Evolutionary conservation across 306 rosid genomes (phyloP), one percentile per base, ranked within the genome.

Genomic region (Medicago lupulina): DNA sequence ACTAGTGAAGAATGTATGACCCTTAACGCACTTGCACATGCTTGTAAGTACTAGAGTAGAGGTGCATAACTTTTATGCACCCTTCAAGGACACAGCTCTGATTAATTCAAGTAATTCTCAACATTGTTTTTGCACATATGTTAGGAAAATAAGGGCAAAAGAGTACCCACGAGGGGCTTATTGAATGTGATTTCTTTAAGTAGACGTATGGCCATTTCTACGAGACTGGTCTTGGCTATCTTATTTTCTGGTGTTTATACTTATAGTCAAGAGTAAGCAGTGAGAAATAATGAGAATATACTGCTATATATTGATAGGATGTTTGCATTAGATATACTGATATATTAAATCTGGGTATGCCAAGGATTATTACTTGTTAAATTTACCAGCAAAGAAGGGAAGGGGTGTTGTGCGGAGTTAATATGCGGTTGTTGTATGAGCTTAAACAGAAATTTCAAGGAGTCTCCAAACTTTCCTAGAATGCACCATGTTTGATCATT

Each of bases 241-340:
- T 69, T 43, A 58, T 77, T 59, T 49, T 43, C 53, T 58, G 70
- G 13, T 36, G 34, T 47, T 25, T 41, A 57, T 8, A 9, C 70
- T 58, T 68, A 62, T 46, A 67, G 62, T 59, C 51, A 41, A 34
- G 14, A 8, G 46, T 28, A 77, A 68, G 76, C 40, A 46, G 51
- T 17, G 67, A 69, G 31, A 46, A 18, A 51, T 77, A 47, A 59
- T 59, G 25, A 68, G 67, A 55, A 25, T 76, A 54, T 67, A 54
- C 39, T 57, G 28, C n/a, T 50, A 50, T 50, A 15, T 15, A 50
- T 50, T 0, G 9, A 54, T 54, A 9, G 40, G 65, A 23, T 59
- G 65, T 59, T 59, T 6, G 16, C 16, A 6, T 59, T 59, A 59
- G n/a, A 58, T 58, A 58, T 58, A 11, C 58, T 51, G 7, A 25